A percentile compares a stretch with the other conserved stretches of the same genome.
These are phyloP conservation scores for Daldinia sp. DNA, from an alignment of 2,329 filamentous ascomycete genomes.

Conservation along the genomic window DNA sequence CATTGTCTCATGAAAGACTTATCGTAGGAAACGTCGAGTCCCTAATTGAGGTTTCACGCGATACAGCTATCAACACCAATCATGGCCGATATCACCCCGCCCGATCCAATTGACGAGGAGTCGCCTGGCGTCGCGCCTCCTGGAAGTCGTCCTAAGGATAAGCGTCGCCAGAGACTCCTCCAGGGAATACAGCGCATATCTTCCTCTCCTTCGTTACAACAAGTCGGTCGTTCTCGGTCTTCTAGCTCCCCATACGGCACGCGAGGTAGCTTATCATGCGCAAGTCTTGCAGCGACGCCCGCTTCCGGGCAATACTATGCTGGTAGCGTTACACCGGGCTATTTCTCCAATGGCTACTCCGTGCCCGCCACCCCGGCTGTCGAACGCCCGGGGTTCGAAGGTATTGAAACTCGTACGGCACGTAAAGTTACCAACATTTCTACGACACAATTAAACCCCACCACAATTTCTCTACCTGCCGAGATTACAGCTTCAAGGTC, in stretches of 20 bases:
- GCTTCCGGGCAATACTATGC: constrained; percentile 51
- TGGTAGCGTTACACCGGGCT: constrained; percentile 45
- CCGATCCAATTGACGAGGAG: constrained; percentile 35
- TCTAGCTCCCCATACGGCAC: constrained; percentile 72
- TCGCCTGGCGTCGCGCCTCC: constrained; percentile 27
- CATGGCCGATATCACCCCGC: constrained; percentile 31
- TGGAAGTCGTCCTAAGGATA: constrained; percentile 63
- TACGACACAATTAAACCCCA: constrained; percentile 50
- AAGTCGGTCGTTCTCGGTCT: constrained; percentile 69
- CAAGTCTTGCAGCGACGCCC: constrained; percentile 57
- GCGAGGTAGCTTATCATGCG: constrained; percentile 62
- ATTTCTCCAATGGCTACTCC: constrained; percentile 48
- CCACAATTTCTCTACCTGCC: constrained; percentile 69
- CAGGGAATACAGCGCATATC: constrained; percentile 81
- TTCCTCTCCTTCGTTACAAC: constrained; percentile 77
- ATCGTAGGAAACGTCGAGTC: background rate
- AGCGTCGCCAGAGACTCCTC: constrained; percentile 74
- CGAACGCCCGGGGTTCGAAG: constrained; percentile 54
- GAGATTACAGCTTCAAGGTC: constrained; percentile 62
- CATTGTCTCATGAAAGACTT: background rate
- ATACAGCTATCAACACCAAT: background rate
- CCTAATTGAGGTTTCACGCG: background rate
- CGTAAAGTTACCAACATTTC: constrained; percentile 63
- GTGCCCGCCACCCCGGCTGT: constrained; percentile 51
- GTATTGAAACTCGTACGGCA: constrained; percentile 58